phyloP scores from a whole-genome alignment of 2,329 filamentous ascomycete genomes.

The Diaporthe caulivora region DNA sequence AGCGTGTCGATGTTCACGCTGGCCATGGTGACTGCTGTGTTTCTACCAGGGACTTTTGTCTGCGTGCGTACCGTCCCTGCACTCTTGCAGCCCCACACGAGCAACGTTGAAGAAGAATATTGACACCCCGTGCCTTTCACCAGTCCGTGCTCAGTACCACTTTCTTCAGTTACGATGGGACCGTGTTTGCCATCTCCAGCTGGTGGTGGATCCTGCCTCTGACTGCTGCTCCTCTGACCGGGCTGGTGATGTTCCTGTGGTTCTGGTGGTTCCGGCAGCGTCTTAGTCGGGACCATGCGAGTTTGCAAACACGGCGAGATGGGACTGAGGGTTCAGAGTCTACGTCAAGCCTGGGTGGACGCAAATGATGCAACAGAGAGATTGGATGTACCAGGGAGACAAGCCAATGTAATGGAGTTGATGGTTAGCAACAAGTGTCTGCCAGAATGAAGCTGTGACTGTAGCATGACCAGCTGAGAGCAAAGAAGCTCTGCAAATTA shows the following conservation, averaged over 20 bases:
- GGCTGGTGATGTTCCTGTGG: constrained; percentile 1
- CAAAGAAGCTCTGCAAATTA: not conserved
- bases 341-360: not conserved
- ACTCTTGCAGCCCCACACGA: not conserved
- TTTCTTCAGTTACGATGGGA: not conserved
- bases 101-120: not conserved
- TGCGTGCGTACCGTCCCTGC: not conserved
- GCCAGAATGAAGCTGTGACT: not conserved
- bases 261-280: constrained; percentile 5
- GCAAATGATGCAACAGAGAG: not conserved
- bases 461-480: not conserved
- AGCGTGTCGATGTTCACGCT: not conserved
- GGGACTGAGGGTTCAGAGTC: not conserved
- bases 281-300: not conserved
- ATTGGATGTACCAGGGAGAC: not conserved
- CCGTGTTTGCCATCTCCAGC: not conserved
- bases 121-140: too few species aligned
- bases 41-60: not conserved
- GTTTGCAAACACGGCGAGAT: not conserved
- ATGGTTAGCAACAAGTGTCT: not conserved
- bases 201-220: not conserved
- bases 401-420: not conserved
- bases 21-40: not conserved
- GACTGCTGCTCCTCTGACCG: not conserved
- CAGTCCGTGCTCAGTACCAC: not conserved